phyloP scores from a whole-genome alignment of 805 yeast species.

The Candida glaebosa region DNA sequence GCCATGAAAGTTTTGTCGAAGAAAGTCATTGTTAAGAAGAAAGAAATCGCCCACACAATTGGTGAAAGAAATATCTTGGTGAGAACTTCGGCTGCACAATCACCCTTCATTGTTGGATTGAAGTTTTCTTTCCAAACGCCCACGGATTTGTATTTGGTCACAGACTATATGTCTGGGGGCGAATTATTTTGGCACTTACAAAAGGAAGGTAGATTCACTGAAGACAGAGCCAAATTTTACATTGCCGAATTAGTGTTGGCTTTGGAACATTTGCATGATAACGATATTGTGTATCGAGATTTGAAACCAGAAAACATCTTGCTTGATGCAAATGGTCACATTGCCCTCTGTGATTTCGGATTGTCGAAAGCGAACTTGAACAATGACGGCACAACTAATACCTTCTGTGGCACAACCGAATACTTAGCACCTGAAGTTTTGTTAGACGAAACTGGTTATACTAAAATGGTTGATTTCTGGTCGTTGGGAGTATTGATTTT shows the following conservation, averaged over 20 bases:
- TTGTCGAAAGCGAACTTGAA: conserved; percentile 88
- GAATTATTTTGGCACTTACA: conserved; percentile 96
- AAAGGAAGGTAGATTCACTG: conserved; percentile 90
- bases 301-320: conserved; percentile 95
- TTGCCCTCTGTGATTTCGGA: conserved; percentile 96
- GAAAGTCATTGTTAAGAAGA: conserved; percentile 92
- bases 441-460: conserved; percentile 93
- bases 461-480: conserved; percentile 99
- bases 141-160: conserved; percentile 84
- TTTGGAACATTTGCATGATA: conserved; percentile 89
- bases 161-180: conserved; percentile 98
- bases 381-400: conserved; percentile 86
- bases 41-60: conserved; percentile 96
- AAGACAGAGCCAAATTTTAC: conserved; percentile 92
- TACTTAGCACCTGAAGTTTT: conserved; percentile 96
- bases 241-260: conserved; percentile 95
- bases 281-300: conserved; percentile 94
- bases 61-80: conserved; percentile 96
- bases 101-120: conserved; percentile 93
- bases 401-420: conserved; percentile 98
- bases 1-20: conserved; percentile 97
- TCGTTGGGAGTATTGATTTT: conserved; percentile 93
- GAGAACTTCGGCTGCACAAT: conserved; percentile 81
- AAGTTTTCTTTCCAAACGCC: conserved; percentile 97
- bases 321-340: conserved; percentile 94